phyloP scores from a whole-genome alignment of 768 basidiomycete genomes.

The Serendipita sp. region DNA sequence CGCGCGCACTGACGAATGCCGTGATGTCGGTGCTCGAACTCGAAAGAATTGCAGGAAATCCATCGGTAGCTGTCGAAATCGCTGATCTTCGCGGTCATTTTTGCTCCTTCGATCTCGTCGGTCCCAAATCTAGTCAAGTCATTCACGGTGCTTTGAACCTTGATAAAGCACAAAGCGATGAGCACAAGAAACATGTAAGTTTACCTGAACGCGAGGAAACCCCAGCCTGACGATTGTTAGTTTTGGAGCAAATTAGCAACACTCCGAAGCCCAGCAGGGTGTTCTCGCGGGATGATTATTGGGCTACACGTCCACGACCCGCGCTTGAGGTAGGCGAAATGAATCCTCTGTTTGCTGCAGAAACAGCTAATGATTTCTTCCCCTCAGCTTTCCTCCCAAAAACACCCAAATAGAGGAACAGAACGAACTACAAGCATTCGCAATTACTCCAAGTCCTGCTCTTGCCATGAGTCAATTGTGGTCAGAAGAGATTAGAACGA shows the following conservation, averaged over 20 bases:
- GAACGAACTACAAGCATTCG: slow-evolving; percentile 18
- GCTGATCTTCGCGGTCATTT: slow-evolving; percentile 54
- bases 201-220: not conserved
- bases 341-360: not conserved
- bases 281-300: slow-evolving; percentile 61
- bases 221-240: slow-evolving; percentile 22
- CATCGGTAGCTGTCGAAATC: slow-evolving; percentile 32
- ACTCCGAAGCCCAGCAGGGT: slow-evolving; percentile 45
- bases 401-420: slow-evolving; percentile 35
- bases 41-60: slow-evolving; percentile 18
- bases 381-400: slow-evolving; percentile 64
- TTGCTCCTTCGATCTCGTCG: slow-evolving; percentile 80
- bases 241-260: slow-evolving; percentile 52
- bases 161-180: slow-evolving; percentile 12
- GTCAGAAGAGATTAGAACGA: slow-evolving; percentile 40
- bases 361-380: not conserved
- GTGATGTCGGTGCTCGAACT: slow-evolving; percentile 16
- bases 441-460: slow-evolving; percentile 37
- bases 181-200: slow-evolving; percentile 2
- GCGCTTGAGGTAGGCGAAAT: slow-evolving; percentile 48
- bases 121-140: slow-evolving; percentile 66
- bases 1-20: slow-evolving; percentile 33
- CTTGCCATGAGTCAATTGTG: slow-evolving; percentile 61
- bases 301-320: slow-evolving; percentile 78
- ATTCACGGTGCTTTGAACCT: slow-evolving; percentile 25